Base-by-base conservation (phyloP, 1,139 yeast species). In the Yamadazyma taylorii region DNA sequence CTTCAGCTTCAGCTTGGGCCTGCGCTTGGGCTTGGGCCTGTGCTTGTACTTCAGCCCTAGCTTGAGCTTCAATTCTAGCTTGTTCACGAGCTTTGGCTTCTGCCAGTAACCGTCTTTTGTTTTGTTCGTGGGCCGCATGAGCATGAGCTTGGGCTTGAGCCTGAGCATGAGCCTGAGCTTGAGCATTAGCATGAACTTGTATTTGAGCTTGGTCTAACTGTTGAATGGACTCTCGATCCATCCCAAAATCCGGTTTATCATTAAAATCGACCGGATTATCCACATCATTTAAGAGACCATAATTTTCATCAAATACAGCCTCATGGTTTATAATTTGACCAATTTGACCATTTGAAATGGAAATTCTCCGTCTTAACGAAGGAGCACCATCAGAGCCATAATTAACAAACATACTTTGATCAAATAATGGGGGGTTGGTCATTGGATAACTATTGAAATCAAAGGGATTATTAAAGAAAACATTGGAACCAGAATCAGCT, bases 271-370 rank as follows among this genome's bases (percentile, higher is more conserved):
- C 36, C 7, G 46, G 44, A 28, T 43, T 41, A 14, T 41, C 35
- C n/a, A 38, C 44, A 15, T 33, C 40, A 33, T 38, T 39, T 2
- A 39, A n/a, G 15, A 47, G 3, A 36, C 42, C 46, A 23, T 36
- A 43, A 26, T 32, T 63, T 32, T 56, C 56, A 33, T 63, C 63
- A 31, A 64, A 61, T 29, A 61, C 58, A 2, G 73, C 74, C 40
- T 71, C 76, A 45, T 71, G 75, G 50, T 59, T 70, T 25, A 78
- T 65, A 27, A 79, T 75, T 53, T 84, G 90, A 32, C 87, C 85
- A 47, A 84, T 83, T 54, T 83, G 92, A 48, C 92, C 92, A 58
- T 83, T 83, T 11, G 89, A 81, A 35, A 84, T 83, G 30, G 90
- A 83, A 5, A 84, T 77, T 46, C 77, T 60, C 50, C 90, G 66